These are phyloP conservation scores for Casuarina glauca DNA, from an alignment of 306 rosid genomes.

Conservation along the genomic window DNA sequence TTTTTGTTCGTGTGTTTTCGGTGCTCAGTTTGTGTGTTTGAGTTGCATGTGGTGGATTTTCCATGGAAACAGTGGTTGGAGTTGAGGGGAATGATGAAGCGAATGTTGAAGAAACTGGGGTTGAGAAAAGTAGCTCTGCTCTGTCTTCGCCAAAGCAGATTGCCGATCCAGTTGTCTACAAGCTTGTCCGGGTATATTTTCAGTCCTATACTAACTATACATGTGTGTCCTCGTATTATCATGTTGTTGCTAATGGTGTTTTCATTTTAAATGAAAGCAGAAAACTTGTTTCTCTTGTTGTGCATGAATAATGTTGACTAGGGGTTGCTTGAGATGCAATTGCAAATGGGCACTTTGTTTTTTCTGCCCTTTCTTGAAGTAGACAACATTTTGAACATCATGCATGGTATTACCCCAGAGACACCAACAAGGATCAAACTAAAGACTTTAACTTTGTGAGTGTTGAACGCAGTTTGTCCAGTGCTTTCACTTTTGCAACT, in stretches of 20 bases:
- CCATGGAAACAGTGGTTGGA: slow-evolving; percentile 84
- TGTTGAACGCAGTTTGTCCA: not conserved
- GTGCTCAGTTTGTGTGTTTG: slow-evolving; percentile 71
- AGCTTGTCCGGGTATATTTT: slow-evolving; percentile 87
- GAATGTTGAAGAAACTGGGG: slow-evolving; percentile 56
- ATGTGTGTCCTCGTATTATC: not conserved
- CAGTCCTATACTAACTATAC: not conserved
- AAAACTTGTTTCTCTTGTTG: not conserved
- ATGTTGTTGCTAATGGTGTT: not conserved
- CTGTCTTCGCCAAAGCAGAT: slow-evolving; percentile 65
- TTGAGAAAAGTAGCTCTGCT: slow-evolving; percentile 56
- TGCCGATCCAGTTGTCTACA: slow-evolving; percentile 90
- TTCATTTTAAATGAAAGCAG: not conserved
- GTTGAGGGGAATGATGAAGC: slow-evolving; percentile 76
- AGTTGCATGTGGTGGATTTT: slow-evolving; percentile 92
- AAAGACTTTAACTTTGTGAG: not conserved
- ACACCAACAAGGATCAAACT: not conserved
- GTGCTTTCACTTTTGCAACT: not conserved
- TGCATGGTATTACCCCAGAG: not conserved
- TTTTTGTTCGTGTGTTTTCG: slow-evolving; percentile 24
- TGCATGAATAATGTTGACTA: not conserved
- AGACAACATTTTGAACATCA: not conserved
- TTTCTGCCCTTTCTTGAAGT: too few species aligned
- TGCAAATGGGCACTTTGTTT: not conserved
- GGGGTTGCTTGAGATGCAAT: slow-evolving; percentile 4